Evolutionary conservation across 2,329 filamentous ascomycete species (phyloP).

Genomic region (Talaromyces pinophilus): DNA sequence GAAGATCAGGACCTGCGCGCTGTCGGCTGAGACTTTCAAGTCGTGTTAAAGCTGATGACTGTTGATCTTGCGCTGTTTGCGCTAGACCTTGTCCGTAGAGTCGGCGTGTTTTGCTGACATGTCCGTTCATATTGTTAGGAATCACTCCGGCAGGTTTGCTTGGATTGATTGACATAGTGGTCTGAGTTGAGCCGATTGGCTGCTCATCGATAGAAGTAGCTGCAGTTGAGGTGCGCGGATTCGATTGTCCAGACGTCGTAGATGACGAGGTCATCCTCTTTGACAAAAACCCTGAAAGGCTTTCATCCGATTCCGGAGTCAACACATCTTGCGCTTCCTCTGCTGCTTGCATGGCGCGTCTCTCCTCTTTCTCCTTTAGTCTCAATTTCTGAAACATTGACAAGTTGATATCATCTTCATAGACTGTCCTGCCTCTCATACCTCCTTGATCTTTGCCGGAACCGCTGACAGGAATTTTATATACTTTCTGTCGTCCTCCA

Average conservation of each 20-base stretch:
- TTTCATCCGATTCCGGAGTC: conserved; percentile 45
- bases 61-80: conserved; percentile 78
- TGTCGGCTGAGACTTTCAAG: conserved; percentile 76
- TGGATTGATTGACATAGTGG: conserved; percentile 25
- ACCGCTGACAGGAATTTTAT: conserved; percentile 68
- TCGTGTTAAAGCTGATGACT: conserved; percentile 72
- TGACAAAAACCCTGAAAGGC: conserved; percentile 64
- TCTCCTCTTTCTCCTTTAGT: conserved; percentile 53
- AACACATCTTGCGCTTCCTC: conserved; percentile 42
- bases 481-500: conserved; percentile 93
- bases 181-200: conserved; percentile 33
- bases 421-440: conserved; percentile 69
- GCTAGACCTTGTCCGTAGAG: conserved; percentile 82
- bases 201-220: conserved; percentile 88
- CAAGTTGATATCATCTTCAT: conserved; percentile 81
- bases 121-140: conserved; percentile 58
- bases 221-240: conserved; percentile 76
- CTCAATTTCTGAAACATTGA: conserved; percentile 82
- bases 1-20: conserved; percentile 55
- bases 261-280: conserved; percentile 84
- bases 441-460: conserved; percentile 33
- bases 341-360: conserved; percentile 37
- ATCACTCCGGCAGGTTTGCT: conserved; percentile 32
- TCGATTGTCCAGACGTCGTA: conserved; percentile 70
- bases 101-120: conserved; percentile 68